Base-by-base conservation (phyloP, 2,329 filamentous ascomycete species). In the Rhynchosporium agropyri region DNA sequence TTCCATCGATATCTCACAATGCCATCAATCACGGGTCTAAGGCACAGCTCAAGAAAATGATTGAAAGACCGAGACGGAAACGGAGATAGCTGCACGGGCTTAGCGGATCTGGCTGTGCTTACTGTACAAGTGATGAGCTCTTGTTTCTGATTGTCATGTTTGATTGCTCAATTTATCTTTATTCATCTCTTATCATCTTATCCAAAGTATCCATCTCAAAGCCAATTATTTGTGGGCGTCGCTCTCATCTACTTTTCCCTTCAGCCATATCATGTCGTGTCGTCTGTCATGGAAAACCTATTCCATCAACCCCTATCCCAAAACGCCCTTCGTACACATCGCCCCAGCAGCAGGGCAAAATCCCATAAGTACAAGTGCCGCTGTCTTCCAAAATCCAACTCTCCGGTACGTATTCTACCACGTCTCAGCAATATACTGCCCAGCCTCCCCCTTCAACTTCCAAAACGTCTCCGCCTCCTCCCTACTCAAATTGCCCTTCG, bases 401-500 rank as follows among this genome's bases (percentile, higher is more conserved):
- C 13, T 26, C 43, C 4, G 26, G 7, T 9, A 4, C 43, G 3
- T 46, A 4, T 5, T 59, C 75, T 73, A 88, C 86, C 86, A 89
- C 5, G 86, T 88, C 79, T 89, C 93, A 63, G 94, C 92, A 82
- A 97, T 97, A 76, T 97, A 99, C 79, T 97, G 93, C 3, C 93
- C 93, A 31, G 87, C 92, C 69, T 92, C 89, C 81, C 90, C 94
- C 86, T 98, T 98, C 71, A 91, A 83, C 51, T 88, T 80, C 95
- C 95, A 98, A 76, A 97, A 99, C 67, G 89, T 86, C 74, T 84
- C 82, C 2, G 95, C 94, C 75, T 96, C 92, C 38, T 92, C 88
- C 28, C 83, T 81, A 74, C 91, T 89, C 58, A 99, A 79, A 72
- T 92, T 92, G 10, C 94, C 95, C 82, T 97, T 97, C 68, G 88